A percentile compares a stretch with the other conserved stretches of the same genome.
Evolutionary conservation across 257 asterid genomes (phyloP).

Genomic region (Parsonsia alboflavescens): DNA sequence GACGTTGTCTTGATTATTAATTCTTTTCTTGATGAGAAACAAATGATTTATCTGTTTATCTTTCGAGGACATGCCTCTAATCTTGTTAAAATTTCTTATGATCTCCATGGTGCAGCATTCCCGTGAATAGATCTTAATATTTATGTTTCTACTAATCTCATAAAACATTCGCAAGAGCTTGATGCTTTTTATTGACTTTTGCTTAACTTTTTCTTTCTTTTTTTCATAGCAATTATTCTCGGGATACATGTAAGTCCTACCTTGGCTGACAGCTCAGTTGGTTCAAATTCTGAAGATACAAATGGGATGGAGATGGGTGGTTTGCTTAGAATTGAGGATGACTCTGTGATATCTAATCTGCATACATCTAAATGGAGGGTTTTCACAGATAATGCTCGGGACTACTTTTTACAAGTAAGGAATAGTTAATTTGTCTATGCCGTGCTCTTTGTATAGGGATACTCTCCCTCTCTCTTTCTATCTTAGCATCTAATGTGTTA

Average conservation of each 20-base stretch:
- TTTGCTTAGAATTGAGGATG: slow-evolving; percentile 63
- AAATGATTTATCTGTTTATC: background rate
- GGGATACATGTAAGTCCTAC: slow-evolving; percentile 50
- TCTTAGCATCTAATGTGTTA: background rate
- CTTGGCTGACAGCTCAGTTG: slow-evolving; percentile 54
- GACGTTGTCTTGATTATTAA: background rate
- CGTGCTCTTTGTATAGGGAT: background rate
- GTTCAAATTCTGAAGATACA: slow-evolving; percentile 34
- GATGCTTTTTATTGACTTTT: background rate
- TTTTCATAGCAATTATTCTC: slow-evolving; percentile 49
- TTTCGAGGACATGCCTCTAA: background rate
- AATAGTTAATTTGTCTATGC: slow-evolving; percentile 11
- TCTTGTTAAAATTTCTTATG: background rate
- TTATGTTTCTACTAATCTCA: background rate
- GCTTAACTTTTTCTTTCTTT: slow-evolving; percentile 13
- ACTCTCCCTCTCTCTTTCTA: background rate
- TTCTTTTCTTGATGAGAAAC: background rate
- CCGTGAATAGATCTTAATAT: background rate
- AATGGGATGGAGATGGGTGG: slow-evolving; percentile 34
- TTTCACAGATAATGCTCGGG: slow-evolving; percentile 84
- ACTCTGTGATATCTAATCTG: slow-evolving; percentile 71
- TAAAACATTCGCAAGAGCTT: background rate
- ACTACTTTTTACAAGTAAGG: slow-evolving; percentile 66
- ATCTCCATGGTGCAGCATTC: background rate
- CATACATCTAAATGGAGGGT: slow-evolving; percentile 96